Evolutionary conservation across 257 asterid genomes (phyloP).

Genomic region (Plantago major): DNA sequence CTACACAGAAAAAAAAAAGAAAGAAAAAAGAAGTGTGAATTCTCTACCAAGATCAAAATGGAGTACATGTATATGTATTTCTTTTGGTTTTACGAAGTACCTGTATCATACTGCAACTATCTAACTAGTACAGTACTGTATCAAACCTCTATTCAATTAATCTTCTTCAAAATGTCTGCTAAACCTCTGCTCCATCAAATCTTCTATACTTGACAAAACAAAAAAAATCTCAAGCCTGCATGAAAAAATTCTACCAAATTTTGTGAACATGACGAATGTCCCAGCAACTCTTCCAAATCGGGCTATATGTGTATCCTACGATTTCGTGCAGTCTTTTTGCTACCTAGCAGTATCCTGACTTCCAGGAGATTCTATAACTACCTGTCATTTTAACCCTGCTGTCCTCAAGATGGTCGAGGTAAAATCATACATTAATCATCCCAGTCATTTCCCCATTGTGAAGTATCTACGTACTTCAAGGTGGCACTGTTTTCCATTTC

Average conservation of each 20-base stretch:
- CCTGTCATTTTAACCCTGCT: neutral
- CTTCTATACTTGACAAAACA: slow-evolving; percentile 2
- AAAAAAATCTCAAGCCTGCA: neutral
- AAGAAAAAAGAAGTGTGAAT: no score
- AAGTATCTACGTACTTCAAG: slow-evolving; percentile 24
- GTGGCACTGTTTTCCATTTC: slow-evolving; percentile 19
- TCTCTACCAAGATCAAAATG: no score
- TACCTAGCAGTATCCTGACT: no score
- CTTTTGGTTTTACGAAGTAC: no score
- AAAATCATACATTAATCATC: slow-evolving; percentile 16
- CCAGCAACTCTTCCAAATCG: neutral
- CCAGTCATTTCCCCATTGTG: slow-evolving; percentile 25
- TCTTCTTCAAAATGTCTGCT: neutral
- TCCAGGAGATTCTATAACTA: neutral
- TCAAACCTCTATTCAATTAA: neutral
- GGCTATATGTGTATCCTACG: neutral
- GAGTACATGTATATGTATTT: neutral
- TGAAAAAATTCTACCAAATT: neutral
- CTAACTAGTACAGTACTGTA: neutral
- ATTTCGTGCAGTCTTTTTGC: no score
- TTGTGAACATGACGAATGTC: neutral
- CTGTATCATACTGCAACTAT: neutral
- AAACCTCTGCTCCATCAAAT: neutral
- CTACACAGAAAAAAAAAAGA: no score
- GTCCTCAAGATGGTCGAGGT: neutral